These are phyloP conservation scores for Fusarium oxysporum DNA, from an alignment of 2,329 filamentous ascomycete species.

Conservation along the genomic window DNA sequence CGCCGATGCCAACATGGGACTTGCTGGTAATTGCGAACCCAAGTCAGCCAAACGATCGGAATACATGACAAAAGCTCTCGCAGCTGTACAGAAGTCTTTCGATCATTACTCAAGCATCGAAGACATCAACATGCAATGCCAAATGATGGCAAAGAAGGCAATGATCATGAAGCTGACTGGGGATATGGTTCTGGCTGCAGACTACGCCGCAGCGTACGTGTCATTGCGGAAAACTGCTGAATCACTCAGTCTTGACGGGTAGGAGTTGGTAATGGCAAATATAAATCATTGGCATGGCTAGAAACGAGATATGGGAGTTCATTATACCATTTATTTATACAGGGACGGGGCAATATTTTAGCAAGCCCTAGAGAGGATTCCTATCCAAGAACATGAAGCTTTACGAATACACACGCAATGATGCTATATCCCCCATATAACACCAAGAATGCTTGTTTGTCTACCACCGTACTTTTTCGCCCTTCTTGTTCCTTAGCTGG, in stretches of 20 bases:
- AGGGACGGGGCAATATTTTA: not conserved
- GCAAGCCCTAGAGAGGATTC: not conserved
- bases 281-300: not conserved
- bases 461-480: slow-evolving; percentile 55
- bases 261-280: slow-evolving; percentile 12
- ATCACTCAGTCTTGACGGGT: slow-evolving; percentile 43
- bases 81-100: slow-evolving; percentile 72
- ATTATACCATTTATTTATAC: slow-evolving; percentile 33
- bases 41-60: slow-evolving; percentile 63
- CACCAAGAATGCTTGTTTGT: not conserved
- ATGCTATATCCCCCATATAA: not conserved
- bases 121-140: slow-evolving; percentile 75
- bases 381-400: slow-evolving; percentile 6
- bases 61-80: slow-evolving; percentile 67
- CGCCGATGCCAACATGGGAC: slow-evolving; percentile 82
- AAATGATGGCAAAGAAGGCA: slow-evolving; percentile 85
- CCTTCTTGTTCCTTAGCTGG: slow-evolving; percentile 53
- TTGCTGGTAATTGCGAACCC: slow-evolving; percentile 68
- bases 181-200: slow-evolving; percentile 71
- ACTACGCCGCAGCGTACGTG: slow-evolving; percentile 74
- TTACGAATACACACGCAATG: slow-evolving; percentile 15
- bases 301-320: slow-evolving; percentile 3
- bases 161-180: slow-evolving; percentile 78
- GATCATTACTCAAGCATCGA: slow-evolving; percentile 74
- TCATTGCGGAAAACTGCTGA: slow-evolving; percentile 61